These are phyloP conservation scores for Lactarius sanguifluus DNA, from an alignment of 768 basidiomycete species.

Conservation along the genomic window DNA sequence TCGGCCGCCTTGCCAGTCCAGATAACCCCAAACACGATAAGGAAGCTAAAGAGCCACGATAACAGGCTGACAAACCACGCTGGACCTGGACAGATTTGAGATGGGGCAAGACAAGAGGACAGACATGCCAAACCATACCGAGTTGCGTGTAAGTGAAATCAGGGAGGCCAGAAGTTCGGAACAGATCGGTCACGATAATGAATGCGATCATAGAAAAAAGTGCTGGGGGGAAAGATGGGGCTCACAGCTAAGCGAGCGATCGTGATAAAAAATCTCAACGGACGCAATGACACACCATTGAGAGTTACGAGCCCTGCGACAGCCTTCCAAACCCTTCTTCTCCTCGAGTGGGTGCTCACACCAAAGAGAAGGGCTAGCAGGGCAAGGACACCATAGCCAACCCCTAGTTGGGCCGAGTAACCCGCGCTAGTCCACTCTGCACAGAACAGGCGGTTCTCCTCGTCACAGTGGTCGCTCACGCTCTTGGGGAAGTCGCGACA, in stretches of 20 bases:
- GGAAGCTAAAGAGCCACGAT: slow-evolving; percentile 59
- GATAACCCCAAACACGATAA: slow-evolving; percentile 54
- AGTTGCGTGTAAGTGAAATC: slow-evolving; percentile 58
- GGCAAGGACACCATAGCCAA: slow-evolving; percentile 62
- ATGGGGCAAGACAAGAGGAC: slow-evolving; percentile 7
- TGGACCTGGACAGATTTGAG: slow-evolving; percentile 44
- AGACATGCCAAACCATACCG: slow-evolving; percentile 42
- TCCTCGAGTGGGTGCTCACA: slow-evolving; percentile 67
- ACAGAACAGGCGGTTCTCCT: slow-evolving; percentile 60
- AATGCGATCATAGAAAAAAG: slow-evolving; percentile 61
- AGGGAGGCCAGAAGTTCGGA: slow-evolving; percentile 45
- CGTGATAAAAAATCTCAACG: background rate
- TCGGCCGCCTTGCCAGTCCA: slow-evolving; percentile 63
- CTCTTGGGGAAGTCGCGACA: slow-evolving; percentile 67
- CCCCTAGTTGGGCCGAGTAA: slow-evolving; percentile 61
- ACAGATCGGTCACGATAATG: slow-evolving; percentile 60
- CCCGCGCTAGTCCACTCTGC: slow-evolving; percentile 69
- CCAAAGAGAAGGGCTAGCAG: slow-evolving; percentile 62
- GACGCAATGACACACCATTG: slow-evolving; percentile 46
- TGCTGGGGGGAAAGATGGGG: slow-evolving; percentile 39
- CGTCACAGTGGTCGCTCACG: slow-evolving; percentile 46
- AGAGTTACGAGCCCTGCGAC: slow-evolving; percentile 63
- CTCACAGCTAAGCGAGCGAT: background rate
- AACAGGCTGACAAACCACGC: slow-evolving; percentile 59
- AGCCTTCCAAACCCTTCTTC: slow-evolving; percentile 74